phyloP scores from a whole-genome alignment of 768 basidiomycete species.

The Tubosaeta sp. region DNA sequence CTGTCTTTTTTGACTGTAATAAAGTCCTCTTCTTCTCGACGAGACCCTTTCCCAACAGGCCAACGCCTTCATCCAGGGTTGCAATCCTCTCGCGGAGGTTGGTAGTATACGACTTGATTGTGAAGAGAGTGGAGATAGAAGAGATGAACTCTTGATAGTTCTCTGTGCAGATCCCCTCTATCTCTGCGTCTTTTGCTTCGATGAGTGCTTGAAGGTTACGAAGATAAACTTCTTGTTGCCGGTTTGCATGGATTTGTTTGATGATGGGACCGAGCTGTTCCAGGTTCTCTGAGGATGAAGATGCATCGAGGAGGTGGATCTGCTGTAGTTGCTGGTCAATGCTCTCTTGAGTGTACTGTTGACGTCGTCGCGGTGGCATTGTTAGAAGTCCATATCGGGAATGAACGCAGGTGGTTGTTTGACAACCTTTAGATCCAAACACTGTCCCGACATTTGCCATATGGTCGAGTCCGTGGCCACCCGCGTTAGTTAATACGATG shows the following conservation, averaged over 20 bases:
- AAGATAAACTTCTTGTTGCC: slow-evolving; percentile 87
- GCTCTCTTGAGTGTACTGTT: slow-evolving; percentile 72
- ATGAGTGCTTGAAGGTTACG: slow-evolving; percentile 83
- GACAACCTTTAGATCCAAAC: slow-evolving; percentile 36
- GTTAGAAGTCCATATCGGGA: slow-evolving; percentile 14
- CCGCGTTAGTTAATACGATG: slow-evolving; percentile 23
- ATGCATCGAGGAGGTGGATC: slow-evolving; percentile 83
- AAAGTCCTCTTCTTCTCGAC: slow-evolving; percentile 92
- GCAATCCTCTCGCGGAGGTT: slow-evolving; percentile 89
- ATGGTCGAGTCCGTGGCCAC: neutral
- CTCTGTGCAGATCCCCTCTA: slow-evolving; percentile 91
- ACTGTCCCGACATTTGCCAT: slow-evolving; percentile 5
- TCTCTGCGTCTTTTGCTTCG: slow-evolving; percentile 92
- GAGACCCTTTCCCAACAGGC: slow-evolving; percentile 79
- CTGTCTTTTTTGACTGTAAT: slow-evolving; percentile 88
- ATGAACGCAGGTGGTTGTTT: slow-evolving; percentile 33
- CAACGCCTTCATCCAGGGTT: slow-evolving; percentile 83
- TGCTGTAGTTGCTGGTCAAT: slow-evolving; percentile 90
- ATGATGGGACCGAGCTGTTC: slow-evolving; percentile 95
- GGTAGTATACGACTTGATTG: slow-evolving; percentile 93
- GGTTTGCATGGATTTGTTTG: slow-evolving; percentile 84
- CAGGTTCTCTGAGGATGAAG: slow-evolving; percentile 88
- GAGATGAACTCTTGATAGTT: slow-evolving; percentile 99
- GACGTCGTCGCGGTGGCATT: slow-evolving; percentile 75
- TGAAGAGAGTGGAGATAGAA: slow-evolving; percentile 93